A percentile compares a stretch with the other conserved stretches of the same genome.
Conservation (phyloP, 2,329 filamentous ascomycete species). For the Whalleya microplaca region DNA sequence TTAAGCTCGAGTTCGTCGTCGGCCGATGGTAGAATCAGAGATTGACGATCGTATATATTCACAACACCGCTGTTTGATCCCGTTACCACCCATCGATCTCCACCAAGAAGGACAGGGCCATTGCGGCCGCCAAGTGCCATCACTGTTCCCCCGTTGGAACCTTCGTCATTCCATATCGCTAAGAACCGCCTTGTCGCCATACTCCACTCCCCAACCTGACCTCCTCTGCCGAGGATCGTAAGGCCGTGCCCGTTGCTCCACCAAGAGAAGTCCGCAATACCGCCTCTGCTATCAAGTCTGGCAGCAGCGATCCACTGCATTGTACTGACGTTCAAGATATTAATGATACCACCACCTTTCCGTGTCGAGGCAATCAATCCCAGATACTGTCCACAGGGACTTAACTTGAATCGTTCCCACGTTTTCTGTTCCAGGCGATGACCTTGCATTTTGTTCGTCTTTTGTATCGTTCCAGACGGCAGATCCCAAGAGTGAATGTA, state of each 20-base stretch:
- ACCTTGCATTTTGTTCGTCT: conserved; percentile 75
- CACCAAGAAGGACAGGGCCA: conserved; percentile 67
- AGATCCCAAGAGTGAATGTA: conserved; percentile 98
- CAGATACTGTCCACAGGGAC: conserved; percentile 85
- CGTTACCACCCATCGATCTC: conserved; percentile 86
- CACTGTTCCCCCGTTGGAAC: conserved; percentile 82
- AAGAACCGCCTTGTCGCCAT: conserved; percentile 70
- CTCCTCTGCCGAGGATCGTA: conserved; percentile 81
- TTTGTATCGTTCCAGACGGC: conserved; percentile 77
- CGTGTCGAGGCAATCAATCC: conserved; percentile 77
- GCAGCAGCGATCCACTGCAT: conserved; percentile 88
- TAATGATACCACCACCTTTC: conserved; percentile 88
- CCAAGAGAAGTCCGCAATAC: conserved; percentile 91
- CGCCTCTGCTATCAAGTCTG: conserved; percentile 78
- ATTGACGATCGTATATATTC: conserved; percentile 86
- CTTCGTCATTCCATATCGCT: conserved; percentile 87
- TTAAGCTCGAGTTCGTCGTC: conserved; percentile 57
- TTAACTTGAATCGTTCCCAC: conserved; percentile 90
- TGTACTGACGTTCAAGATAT: conserved; percentile 77
- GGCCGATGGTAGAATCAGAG: conserved; percentile 53
- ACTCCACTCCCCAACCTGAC: conserved; percentile 89
- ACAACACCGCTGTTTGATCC: conserved; percentile 87
- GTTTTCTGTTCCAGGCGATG: conserved; percentile 81
- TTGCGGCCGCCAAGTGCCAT: conserved; percentile 75
- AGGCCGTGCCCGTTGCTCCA: conserved; percentile 84